Evolutionary conservation across 2,329 filamentous ascomycete genomes (phyloP).

Genomic region (Exophiala sideris): DNA sequence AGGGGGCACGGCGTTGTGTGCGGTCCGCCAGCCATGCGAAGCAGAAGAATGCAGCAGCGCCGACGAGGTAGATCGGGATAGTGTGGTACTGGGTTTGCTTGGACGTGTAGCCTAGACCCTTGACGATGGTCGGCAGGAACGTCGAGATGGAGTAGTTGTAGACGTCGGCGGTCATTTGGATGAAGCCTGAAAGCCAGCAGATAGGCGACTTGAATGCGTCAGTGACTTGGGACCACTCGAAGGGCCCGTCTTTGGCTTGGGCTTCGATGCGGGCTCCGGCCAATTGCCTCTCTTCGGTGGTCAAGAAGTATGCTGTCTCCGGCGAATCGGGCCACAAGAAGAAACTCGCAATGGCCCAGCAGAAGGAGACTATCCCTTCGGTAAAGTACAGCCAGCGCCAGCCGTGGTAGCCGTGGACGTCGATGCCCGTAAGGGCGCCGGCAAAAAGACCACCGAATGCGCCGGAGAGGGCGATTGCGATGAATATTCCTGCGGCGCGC

Average conservation of each 20-base stretch:
- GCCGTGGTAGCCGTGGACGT: conserved; percentile 37
- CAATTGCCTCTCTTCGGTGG: conserved; percentile 60
- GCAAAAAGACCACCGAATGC: conserved; percentile 59
- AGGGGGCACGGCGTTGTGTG: conserved; percentile 55
- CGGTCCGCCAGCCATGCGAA: conserved; percentile 62
- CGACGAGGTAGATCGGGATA: conserved; percentile 47
- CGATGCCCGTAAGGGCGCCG: conserved; percentile 57
- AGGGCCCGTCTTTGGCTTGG: too few relatives aligned
- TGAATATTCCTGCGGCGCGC: conserved; percentile 32
- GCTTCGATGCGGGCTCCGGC: conserved; percentile 58
- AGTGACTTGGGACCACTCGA: too few relatives aligned
- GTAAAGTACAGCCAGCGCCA: conserved; percentile 51
- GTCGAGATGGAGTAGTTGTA: conserved; percentile 33
- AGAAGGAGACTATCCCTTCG: conserved; percentile 49
- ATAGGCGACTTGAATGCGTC: too few relatives aligned
- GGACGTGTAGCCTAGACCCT: conserved; percentile 37
- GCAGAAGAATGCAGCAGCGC: conserved; percentile 56
- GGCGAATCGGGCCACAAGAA: conserved; percentile 71
- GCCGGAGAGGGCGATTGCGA: conserved; percentile 36
- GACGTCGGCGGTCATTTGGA: too few relatives aligned
- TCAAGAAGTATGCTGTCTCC: conserved; percentile 69
- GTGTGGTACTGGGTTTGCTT: conserved; percentile 40
- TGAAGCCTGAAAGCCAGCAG: too few relatives aligned
- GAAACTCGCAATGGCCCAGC: conserved; percentile 38
- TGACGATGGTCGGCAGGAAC: conserved; percentile 39